Base-by-base conservation (phyloP, 73 alveolate species). In the Tetrahymena borealis region DNA sequence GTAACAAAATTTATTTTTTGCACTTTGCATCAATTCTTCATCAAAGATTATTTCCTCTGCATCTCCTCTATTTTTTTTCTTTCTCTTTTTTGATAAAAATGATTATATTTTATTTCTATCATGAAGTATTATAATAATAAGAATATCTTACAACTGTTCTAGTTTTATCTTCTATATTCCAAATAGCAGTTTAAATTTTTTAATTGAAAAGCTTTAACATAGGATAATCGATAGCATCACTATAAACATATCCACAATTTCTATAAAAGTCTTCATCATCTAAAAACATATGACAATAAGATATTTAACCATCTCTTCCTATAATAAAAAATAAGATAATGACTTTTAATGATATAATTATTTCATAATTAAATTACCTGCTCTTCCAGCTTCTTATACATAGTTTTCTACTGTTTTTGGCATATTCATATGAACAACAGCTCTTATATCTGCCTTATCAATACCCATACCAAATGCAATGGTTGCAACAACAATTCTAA, bases 401-500 rank as follows among this genome's bases (percentile, higher is more conserved):
- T 98, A 98, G 38, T 94, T 91, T 95, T 98, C 99, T 90, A 97
- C 97, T 79, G 98, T 96, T 91, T 95, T 97, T 9, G 99, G 99
- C 97, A 98, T 96, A 36, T 98, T 98, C 91, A 97, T 96, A 94
- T 98, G 99, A 78, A 98, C 97, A 24, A 98, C 99, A 38, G 98
- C 96, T 90, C 98, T 91, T 41, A 98, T 98, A 94, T 98, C 99
- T 11, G 98, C 91, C 94, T 98, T 98, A 95, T 98, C 99, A 20
- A 98, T 98, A 78, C 99, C 99, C 99, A 98, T 98, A n/a, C 98
- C 97, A 94, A 98, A 98, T 20, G 99, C 99, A 28, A 97, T 97
- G 36, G 99, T 98, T 90, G 99, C 98, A 24, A 97, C 99, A 32
- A 98, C 93, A 32, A 98, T 96, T 33, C 98, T 91, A 38, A 97